Evolutionary conservation across 1,284 basidiomycete genomes (phyloP).

Genomic region (Sutorius eximius): DNA sequence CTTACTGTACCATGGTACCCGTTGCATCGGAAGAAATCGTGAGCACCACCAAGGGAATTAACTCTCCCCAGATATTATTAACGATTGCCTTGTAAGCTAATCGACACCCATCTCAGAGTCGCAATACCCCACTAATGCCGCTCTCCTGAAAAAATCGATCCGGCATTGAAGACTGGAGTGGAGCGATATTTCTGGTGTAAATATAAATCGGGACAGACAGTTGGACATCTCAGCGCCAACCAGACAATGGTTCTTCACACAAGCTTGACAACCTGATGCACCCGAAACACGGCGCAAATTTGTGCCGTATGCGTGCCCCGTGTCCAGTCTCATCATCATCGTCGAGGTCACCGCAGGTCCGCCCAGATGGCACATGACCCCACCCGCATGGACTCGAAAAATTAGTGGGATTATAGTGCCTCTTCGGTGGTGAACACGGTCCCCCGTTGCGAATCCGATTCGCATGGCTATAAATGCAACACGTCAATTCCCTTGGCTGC

Average conservation of each 20-base stretch:
- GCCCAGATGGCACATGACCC: background rate
- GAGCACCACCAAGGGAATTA: background rate
- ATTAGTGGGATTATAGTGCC: conserved; percentile 11
- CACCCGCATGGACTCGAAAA: background rate
- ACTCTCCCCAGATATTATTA: background rate
- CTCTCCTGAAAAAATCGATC: background rate
- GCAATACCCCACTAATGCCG: background rate
- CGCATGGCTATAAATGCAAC: conserved; percentile 21
- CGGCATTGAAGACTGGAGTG: no score
- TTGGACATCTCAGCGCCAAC: background rate
- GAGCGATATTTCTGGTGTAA: background rate
- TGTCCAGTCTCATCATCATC: background rate
- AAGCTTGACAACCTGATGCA: background rate
- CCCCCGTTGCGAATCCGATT: background rate
- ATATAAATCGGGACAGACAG: background rate
- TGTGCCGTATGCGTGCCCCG: conserved; percentile 2
- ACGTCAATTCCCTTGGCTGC: background rate
- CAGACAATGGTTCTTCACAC: background rate
- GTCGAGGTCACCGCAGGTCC: background rate
- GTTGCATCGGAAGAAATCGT: conserved; percentile 1
- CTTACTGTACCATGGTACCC: background rate
- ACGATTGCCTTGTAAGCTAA: conserved; percentile 1
- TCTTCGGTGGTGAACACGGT: conserved; percentile 6
- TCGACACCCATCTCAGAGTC: background rate
- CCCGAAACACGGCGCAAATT: background rate